phyloP scores from a whole-genome alignment of 2,329 filamentous ascomycete species.

The Colletotrichum sp. region DNA sequence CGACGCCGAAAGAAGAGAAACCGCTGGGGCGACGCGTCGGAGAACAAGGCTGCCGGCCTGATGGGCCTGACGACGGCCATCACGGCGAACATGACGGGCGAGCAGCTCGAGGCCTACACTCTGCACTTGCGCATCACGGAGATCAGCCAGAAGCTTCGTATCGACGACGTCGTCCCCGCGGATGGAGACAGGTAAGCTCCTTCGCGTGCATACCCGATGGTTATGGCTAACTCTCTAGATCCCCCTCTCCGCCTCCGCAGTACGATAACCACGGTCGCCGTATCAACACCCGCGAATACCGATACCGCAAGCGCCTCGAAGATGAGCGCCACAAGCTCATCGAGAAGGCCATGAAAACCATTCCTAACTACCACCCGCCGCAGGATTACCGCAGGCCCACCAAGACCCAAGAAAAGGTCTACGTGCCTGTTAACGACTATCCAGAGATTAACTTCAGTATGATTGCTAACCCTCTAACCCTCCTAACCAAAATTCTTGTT shows the following conservation, averaged over 20 bases:
- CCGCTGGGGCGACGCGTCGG: slow-evolving; percentile 94
- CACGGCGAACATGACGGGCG: slow-evolving; percentile 95
- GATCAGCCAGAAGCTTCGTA: slow-evolving; percentile 98
- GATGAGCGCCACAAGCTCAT: slow-evolving; percentile 99
- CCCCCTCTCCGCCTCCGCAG: slow-evolving; percentile 92
- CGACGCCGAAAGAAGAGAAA: slow-evolving; percentile 98
- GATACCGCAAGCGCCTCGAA: slow-evolving; percentile 96
- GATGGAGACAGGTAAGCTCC: slow-evolving; percentile 87
- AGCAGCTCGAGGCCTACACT: slow-evolving; percentile 97
- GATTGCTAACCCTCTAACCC: slow-evolving; percentile 98
- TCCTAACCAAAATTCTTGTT: slow-evolving; percentile 64
- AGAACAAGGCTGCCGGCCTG: slow-evolving; percentile 97
- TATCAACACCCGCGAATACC: slow-evolving; percentile 99
- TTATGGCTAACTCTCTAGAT: slow-evolving; percentile 59
- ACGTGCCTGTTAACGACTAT: slow-evolving; percentile 99
- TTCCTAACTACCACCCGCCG: slow-evolving; percentile 98
- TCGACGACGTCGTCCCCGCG: slow-evolving; percentile 97
- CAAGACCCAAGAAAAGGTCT: slow-evolving; percentile 99
- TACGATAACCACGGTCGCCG: slow-evolving; percentile 99
- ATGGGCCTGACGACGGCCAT: slow-evolving; percentile 98
- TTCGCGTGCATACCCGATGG: background rate
- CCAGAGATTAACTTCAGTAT: slow-evolving; percentile 99
- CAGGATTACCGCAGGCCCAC: slow-evolving; percentile 98
- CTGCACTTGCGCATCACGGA: slow-evolving; percentile 97
- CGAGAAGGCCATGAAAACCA: slow-evolving; percentile 99